Base-by-base conservation (phyloP, 1,284 basidiomycete species). In the Retiboletus flavoniger region DNA sequence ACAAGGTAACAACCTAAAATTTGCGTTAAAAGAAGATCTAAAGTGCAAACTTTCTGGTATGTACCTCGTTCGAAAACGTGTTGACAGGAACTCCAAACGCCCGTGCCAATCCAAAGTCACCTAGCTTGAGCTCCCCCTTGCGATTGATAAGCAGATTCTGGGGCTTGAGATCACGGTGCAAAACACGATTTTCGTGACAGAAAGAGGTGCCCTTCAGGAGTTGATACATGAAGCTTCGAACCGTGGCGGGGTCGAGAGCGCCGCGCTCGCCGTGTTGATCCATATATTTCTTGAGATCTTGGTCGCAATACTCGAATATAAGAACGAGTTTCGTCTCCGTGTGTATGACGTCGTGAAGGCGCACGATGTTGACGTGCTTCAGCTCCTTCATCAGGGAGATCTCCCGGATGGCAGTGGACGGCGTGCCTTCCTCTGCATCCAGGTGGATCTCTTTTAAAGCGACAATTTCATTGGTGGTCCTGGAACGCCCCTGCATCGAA, bases 241-340 rank as follows among this genome's bases (percentile, higher is more conserved):
- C 95, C n/a, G 93, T 95, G 55, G 83, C 81, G 1, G 94, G 91
- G 54, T 96, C 93, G 41, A 99, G 83, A 10, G 97, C 95, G 54
- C 96, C 95, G 55, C 93, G 87, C 61, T 98, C 93, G 49, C 97
- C 97, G 63, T 98, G 90, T 34, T 93, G 89, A 73, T 99, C 97
- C 97, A 99, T 99, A 75, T 98, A 99, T 71, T 95, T 95, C 75
- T 99, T 99, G 53, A 99, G 80, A 74, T 99, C 97, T 72, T 95
- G 91, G 69, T 99, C 97, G 75, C 97, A 97, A 71, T 88, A 99
- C 74, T 99, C 97, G 71, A 99, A 98, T 57, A 99, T 97, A 58
- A 99, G 92, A 65, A 98, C 93, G 42, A 99, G 88, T 68, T 99
- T 99, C 29, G 94, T 91, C 74, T 99, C 95, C 19, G 93, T 97